A percentile compares a stretch with the other conserved stretches of the same genome.
Evolutionary conservation across 805 yeast species (phyloP).

Genomic region (Komagataella pastoris): DNA sequence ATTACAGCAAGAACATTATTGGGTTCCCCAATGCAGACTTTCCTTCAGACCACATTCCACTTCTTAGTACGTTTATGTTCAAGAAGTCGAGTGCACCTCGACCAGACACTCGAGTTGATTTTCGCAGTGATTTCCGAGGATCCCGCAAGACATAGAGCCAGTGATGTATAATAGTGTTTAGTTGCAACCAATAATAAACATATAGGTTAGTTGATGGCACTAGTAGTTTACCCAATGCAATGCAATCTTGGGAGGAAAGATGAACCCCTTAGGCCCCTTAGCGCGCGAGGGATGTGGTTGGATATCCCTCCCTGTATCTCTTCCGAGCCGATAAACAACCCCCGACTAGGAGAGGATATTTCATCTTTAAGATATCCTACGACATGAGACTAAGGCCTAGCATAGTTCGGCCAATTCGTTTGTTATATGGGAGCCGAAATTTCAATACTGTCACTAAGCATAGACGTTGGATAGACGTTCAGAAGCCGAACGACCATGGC

Average conservation of each 20-base stretch:
- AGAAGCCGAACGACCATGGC: not conserved
- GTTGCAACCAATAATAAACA: not conserved
- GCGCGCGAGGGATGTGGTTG: not conserved
- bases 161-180: not conserved
- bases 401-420: not conserved
- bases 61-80: constrained; percentile 66
- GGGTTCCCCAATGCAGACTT: constrained; percentile 92
- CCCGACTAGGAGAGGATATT: not conserved
- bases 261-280: not conserved
- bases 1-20: constrained; percentile 61
- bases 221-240: not conserved
- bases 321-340: not conserved
- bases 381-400: not conserved
- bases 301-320: not conserved
- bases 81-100: constrained; percentile 24
- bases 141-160: constrained; percentile 1
- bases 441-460: not conserved
- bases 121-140: constrained; percentile 1
- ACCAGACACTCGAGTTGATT: not conserved
- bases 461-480: not conserved
- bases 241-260: not conserved
- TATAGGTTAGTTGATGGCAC: not conserved
- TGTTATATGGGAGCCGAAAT: not conserved
- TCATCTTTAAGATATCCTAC: not conserved
- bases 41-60: constrained; percentile 92